Base-by-base conservation (phyloP, 352 stramenopile species). In the Pythium chondricola region DNA sequence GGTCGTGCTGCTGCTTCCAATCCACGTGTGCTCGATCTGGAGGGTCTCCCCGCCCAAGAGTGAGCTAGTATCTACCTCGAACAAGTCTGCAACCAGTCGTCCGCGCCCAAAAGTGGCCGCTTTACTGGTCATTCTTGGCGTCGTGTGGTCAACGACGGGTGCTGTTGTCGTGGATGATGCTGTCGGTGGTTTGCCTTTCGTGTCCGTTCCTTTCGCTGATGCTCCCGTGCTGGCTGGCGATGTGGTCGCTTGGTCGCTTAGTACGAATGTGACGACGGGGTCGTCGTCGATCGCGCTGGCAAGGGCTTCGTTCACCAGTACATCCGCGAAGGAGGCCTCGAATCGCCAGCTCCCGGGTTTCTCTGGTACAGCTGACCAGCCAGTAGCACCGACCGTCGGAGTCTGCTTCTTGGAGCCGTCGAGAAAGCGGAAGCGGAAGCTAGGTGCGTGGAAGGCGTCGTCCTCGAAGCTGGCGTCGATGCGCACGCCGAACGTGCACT, bases 341-440 rank as follows among this genome's bases (percentile, higher is more conserved):
- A 71, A 87, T 21, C 71, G 71, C 32, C 20, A 59, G 27, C 26
- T 55, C 25, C 17, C 40, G 36, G 30, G 56, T 3, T 52, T 32
- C 24, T 37, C 27, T 33, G 29, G 29, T 2, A 74, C 16, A 13
- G 48, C 43, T 8, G 53, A 58, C 69, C 73, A 84, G 7, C 55
- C 68, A 14, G 68, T 31, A 2, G 54, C 46, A 0, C 61, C 61
- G 16, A 86, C 54, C 5, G 56, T 36, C 4, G 62, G 56, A 7
- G 76, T 91, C 25, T 76, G 61, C 55, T 74, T 75, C 36, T 76
- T 87, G 5, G 54, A 63, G 26, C 71, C 72, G 25, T 91, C 79
- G 1, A 91, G 47, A 42, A 87, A 88, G 6, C 69, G 67, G 39
- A 85, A 91, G 20, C 79, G 74, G 38, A 91, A 87, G 4, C 55